phyloP scores from a whole-genome alignment of 1,284 basidiomycete species.

The Cutaneotrichosporon sp. region DNA sequence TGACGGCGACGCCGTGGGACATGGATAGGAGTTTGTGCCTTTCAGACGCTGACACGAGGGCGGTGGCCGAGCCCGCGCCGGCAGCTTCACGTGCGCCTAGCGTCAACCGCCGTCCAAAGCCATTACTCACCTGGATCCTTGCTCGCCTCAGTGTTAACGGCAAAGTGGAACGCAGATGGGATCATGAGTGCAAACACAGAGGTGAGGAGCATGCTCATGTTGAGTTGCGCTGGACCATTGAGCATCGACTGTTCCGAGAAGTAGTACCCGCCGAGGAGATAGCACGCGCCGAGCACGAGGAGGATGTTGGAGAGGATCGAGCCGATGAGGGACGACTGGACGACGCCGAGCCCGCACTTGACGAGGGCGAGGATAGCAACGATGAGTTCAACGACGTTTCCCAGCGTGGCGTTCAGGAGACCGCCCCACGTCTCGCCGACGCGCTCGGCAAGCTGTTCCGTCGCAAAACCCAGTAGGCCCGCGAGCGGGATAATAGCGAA shows the following conservation, averaged over 20 bases:
- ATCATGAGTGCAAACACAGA: constrained; percentile 51
- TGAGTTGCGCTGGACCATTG: constrained; percentile 47
- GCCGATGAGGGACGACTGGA: constrained; percentile 65
- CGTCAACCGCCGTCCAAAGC: no score
- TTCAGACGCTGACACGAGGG: constrained; percentile 25
- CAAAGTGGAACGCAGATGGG: constrained; percentile 51
- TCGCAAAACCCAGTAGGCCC: constrained; percentile 75
- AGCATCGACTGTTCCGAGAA: constrained; percentile 48
- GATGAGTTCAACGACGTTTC: constrained; percentile 52
- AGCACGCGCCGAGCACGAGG: constrained; percentile 69
- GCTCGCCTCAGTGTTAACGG: constrained; percentile 34
- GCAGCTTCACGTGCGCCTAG: no score
- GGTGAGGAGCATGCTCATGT: constrained; percentile 52
- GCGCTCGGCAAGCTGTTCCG: constrained; percentile 73
- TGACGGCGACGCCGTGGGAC: constrained; percentile 74
- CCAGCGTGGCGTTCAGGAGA: constrained; percentile 50
- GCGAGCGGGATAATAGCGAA: constrained; percentile 54
- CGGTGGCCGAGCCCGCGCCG: no score
- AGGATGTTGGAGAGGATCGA: constrained; percentile 63
- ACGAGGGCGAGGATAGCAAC: constrained; percentile 71
- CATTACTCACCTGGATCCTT: neutral
- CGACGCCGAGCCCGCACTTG: constrained; percentile 73
- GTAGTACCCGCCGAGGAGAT: constrained; percentile 46
- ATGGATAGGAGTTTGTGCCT: constrained; percentile 58
- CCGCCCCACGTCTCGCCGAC: constrained; percentile 64